Evolutionary conservation across 2,329 filamentous ascomycete genomes (phyloP).

Genomic region (Teratosphaeriaceae sp.): DNA sequence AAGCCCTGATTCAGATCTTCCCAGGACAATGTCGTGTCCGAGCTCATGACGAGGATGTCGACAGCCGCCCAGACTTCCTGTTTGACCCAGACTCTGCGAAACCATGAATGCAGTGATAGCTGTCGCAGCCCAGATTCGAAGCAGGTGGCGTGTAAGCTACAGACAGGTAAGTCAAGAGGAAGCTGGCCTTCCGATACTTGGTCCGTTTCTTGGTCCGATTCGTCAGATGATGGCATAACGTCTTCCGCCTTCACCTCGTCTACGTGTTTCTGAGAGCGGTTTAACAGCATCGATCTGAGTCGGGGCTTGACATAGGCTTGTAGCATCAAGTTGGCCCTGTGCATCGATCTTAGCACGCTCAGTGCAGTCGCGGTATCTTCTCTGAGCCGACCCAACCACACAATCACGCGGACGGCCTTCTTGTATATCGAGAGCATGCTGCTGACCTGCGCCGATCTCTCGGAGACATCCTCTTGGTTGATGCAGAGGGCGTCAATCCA

Average conservation of each 20-base stretch:
- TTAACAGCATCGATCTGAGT: too few relatives aligned
- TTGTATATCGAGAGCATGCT: slow-evolving; percentile 8
- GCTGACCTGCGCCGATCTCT: slow-evolving; percentile 5
- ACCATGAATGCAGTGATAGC: background rate
- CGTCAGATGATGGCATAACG: too few relatives aligned
- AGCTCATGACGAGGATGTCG: background rate
- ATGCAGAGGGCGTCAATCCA: slow-evolving; percentile 12
- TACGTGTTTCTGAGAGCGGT: too few relatives aligned
- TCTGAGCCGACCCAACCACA: slow-evolving; percentile 4
- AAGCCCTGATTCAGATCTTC: background rate
- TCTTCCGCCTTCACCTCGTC: too few relatives aligned
- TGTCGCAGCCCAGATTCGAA: background rate
- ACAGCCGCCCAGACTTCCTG: background rate
- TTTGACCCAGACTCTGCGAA: background rate
- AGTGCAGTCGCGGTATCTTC: too few relatives aligned
- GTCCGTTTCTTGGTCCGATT: too few relatives aligned
- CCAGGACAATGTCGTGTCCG: background rate
- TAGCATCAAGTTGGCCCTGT: too few relatives aligned
- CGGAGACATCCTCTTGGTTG: slow-evolving; percentile 7
- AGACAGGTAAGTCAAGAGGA: background rate
- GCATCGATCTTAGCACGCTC: too few relatives aligned
- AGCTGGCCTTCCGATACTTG: too few relatives aligned
- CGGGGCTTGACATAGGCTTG: too few relatives aligned
- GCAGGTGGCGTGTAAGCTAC: background rate
- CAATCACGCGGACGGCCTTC: slow-evolving; percentile 3